Evolutionary conservation across 164 flowering plant species (phyloP), one percentile per base, ranked within the genome.

Genomic region (Berberis vulgaris): DNA sequence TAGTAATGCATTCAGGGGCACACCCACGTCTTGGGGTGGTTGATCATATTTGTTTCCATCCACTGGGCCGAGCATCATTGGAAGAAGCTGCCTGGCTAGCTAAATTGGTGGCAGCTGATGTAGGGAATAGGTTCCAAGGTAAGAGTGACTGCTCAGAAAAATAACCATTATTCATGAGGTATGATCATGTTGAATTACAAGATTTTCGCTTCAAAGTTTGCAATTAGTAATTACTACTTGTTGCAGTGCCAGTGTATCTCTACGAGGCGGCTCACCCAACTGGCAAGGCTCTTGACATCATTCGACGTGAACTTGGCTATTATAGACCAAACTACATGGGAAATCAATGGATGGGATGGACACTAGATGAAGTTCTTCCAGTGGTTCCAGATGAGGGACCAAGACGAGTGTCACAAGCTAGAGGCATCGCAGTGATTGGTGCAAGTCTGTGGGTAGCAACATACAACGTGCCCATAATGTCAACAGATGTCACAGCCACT

Each of bases 1-100:
- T 84, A 1, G 84, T 83, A 74, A 2, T 39, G 41, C 91, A 88
- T 57, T 67, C 73, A 1, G 96, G 95, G 5, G 73, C 92, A 0
- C 92, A 88, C 68, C 96, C 90, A 3, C 81, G 92, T 45, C 84
- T 86, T 3, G 92, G 96, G 0, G 90, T 85, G 1, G 87, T 86
- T 6, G 96, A 88, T 53, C 88, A 85, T 65, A 79, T 88, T 39
- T 70, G 81, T 42, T 81, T 83, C 72, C 89, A 86, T 66, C 91
- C 92, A 1, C 60, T 88, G 66, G 88, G 81, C 53, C 76, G 71
- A 44, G 84, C 88, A 1, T 83, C 88, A 1, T 53, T 88, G 57
- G 85, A 85, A 6, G 84, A 86, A 65, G 90, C 86, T 0, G 84
- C 88, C 26, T 79, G 83, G 81, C 85, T 88, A 64, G 96, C 90